phyloP scores from a whole-genome alignment of 768 basidiomycete species.

The Exsudoporus frostii region DNA sequence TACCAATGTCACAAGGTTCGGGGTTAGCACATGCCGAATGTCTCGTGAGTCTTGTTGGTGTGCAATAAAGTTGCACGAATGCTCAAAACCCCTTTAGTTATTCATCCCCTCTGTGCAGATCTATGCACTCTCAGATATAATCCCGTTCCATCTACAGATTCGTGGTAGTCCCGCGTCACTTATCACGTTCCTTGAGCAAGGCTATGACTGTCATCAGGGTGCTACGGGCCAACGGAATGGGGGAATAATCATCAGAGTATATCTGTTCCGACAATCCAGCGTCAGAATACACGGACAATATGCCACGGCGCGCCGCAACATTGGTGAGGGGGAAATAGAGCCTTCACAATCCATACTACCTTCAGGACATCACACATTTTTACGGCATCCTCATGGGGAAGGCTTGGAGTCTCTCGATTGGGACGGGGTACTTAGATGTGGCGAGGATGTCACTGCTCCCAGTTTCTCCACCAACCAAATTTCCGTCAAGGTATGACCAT shows the following conservation, averaged over 20 bases:
- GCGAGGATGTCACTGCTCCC: constrained; percentile 38
- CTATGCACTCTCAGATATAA: constrained; percentile 52
- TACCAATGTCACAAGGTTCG: constrained; percentile 38
- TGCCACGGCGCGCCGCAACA: constrained; percentile 12
- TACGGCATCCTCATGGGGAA: constrained; percentile 16
- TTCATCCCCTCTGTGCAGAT: constrained; percentile 57
- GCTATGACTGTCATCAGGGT: background rate
- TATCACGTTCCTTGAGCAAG: constrained; percentile 40
- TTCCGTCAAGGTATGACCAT: constrained; percentile 45
- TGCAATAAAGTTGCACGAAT: background rate
- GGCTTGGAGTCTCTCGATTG: constrained; percentile 52
- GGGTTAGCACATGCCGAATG: constrained; percentile 41
- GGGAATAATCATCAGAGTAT: constrained; percentile 41
- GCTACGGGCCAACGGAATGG: constrained; percentile 2
- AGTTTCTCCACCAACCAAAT: constrained; percentile 47
- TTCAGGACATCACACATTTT: constrained; percentile 3
- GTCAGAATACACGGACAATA: constrained; percentile 31
- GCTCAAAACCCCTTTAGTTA: constrained; percentile 36
- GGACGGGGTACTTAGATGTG: constrained; percentile 50
- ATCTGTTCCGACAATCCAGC: constrained; percentile 48
- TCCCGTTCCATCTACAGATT: constrained; percentile 67
- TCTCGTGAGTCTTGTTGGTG: constrained; percentile 41
- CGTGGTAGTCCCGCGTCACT: constrained; percentile 45
- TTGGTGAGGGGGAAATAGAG: constrained; percentile 50
- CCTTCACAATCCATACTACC: constrained; percentile 42